These are phyloP conservation scores for Pseudocercospora macadamiae DNA, from an alignment of 2,329 filamentous ascomycete species.

Conservation along the genomic window DNA sequence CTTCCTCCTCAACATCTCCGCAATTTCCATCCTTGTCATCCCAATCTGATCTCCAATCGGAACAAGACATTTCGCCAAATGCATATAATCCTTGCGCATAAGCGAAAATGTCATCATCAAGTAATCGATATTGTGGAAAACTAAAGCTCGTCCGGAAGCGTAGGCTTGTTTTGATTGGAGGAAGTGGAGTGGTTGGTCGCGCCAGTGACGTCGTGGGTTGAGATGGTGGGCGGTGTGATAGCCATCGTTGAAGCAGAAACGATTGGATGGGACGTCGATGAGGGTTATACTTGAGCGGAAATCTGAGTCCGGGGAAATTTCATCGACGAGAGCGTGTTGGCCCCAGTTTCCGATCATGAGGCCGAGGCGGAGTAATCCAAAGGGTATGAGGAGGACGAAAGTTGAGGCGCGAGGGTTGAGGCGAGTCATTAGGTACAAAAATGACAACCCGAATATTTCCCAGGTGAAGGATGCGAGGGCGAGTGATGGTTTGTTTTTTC, in stretches of 20 bases:
- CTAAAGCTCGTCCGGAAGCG: slow-evolving; percentile 67
- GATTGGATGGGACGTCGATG: slow-evolving; percentile 78
- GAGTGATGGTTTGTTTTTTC: slow-evolving; percentile 60
- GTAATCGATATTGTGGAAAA: slow-evolving; percentile 82
- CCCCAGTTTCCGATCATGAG: slow-evolving; percentile 86
- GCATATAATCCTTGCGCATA: slow-evolving; percentile 70
- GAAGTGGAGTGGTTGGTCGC: slow-evolving; percentile 76
- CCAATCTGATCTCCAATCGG: slow-evolving; percentile 72
- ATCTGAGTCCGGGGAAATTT: slow-evolving; percentile 73
- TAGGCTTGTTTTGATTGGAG: slow-evolving; percentile 70
- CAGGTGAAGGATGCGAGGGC: slow-evolving; percentile 62
- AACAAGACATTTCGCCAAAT: slow-evolving; percentile 70
- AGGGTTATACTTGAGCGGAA: slow-evolving; percentile 78
- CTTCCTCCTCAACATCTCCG: slow-evolving; percentile 64
- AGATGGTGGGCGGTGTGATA: slow-evolving; percentile 82
- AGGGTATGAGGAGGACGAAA: slow-evolving; percentile 69
- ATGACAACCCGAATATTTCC: slow-evolving; percentile 62
- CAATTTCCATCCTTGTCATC: slow-evolving; percentile 66
- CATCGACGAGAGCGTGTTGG: slow-evolving; percentile 79
- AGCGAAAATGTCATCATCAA: slow-evolving; percentile 72
- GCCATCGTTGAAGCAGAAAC: slow-evolving; percentile 80
- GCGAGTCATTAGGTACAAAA: slow-evolving; percentile 56
- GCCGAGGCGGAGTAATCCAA: slow-evolving; percentile 67
- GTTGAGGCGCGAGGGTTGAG: slow-evolving; percentile 59
- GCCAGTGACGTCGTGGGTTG: slow-evolving; percentile 78